A percentile compares a stretch with the other conserved stretches of the same genome.
Conservation (phyloP, 148 eudicot species). For the Vaccinium corymbosum region DNA sequence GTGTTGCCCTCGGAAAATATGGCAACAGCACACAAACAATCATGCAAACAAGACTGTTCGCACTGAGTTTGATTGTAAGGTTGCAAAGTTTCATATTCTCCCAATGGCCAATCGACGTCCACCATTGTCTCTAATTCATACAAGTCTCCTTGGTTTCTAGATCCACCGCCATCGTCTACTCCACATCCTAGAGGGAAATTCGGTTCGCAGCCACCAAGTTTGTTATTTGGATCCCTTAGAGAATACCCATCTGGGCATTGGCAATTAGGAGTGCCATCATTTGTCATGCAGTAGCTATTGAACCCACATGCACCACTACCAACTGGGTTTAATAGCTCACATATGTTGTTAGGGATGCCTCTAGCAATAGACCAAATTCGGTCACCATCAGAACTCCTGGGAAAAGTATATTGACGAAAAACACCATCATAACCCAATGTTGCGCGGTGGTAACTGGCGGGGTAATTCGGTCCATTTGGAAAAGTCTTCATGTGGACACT, state of each 20-base stretch:
- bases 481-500: too few species aligned
- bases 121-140: background rate
- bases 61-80: slow-evolving; percentile 9
- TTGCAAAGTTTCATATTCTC: background rate
- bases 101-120: background rate
- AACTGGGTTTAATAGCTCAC: background rate
- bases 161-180: background rate
- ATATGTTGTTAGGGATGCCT: background rate
- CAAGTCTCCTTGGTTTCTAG: background rate
- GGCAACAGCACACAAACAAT: slow-evolving; percentile 15
- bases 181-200: slow-evolving; percentile 7
- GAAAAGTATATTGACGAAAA: background rate
- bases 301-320: slow-evolving; percentile 14
- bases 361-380: background rate
- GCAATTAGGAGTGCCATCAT: background rate
- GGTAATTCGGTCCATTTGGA: background rate
- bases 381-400: background rate
- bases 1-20: background rate
- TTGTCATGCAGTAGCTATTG: slow-evolving; percentile 4
- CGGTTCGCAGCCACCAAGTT: background rate
- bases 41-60: slow-evolving; percentile 12
- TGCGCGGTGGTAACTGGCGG: background rate
- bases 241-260: slow-evolving; percentile 5
- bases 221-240: background rate
- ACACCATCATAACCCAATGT: background rate